Conservation (phyloP, 2,329 filamentous ascomycete genomes). For the Paecilomyces variotii region DNA sequence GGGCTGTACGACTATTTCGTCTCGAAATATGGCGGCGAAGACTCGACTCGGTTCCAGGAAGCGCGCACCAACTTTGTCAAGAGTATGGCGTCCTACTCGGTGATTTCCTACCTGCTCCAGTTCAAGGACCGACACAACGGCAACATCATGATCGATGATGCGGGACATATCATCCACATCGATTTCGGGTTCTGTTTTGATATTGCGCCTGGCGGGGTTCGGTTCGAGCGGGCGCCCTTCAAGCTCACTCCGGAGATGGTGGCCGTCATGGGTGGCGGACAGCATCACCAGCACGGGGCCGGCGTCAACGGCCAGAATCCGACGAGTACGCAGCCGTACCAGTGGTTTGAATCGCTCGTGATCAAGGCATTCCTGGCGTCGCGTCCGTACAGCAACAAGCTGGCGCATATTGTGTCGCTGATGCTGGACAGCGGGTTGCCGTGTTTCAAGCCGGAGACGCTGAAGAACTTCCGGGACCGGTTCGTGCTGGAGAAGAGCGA, state of each 20-base stretch:
- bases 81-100: conserved; percentile 96
- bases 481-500: conserved; percentile 91
- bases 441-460: conserved; percentile 94
- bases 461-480: conserved; percentile 83
- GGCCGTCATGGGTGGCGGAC: conserved; percentile 88
- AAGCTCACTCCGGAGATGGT: conserved; percentile 98
- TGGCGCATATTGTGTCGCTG: conserved; percentile 79
- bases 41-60: conserved; percentile 89
- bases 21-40: conserved; percentile 93
- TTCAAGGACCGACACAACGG: conserved; percentile 99
- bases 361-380: conserved; percentile 90
- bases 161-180: conserved; percentile 94
- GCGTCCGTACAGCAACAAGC: conserved; percentile 77
- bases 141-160: conserved; percentile 99
- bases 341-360: conserved; percentile 93
- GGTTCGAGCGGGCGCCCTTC: conserved; percentile 96
- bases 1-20: conserved; percentile 98
- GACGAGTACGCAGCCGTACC: conserved; percentile 77
- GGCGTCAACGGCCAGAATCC: conserved; percentile 29
- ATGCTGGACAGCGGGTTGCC: conserved; percentile 96
- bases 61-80: conserved; percentile 97
- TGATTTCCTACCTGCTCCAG: conserved; percentile 92
- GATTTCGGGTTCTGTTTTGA: conserved; percentile 99
- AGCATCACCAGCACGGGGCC: conserved; percentile 16
- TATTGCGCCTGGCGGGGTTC: conserved; percentile 91